Base-by-base conservation (phyloP, 1,139 yeast genomes). In the Kodamaea derodonti region DNA sequence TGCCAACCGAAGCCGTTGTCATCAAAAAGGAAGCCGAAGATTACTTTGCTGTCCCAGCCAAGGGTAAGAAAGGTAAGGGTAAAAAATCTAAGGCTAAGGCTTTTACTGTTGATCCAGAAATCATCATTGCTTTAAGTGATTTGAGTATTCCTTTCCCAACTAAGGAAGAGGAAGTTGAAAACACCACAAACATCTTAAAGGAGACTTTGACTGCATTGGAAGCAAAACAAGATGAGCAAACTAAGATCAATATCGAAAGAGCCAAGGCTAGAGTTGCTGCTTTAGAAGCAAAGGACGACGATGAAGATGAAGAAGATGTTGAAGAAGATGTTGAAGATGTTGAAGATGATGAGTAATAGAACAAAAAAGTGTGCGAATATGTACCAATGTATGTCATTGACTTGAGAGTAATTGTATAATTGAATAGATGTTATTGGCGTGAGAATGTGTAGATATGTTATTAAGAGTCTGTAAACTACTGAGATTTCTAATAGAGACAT, bases 81-180 rank as follows among this genome's bases (percentile, higher is more conserved):
- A 77, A 77, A 62, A 55, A 58, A 36, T 42, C 60, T 27, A 68
- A 68, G 55, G 41, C 61, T 32, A 65, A 64, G 54, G 57, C 54
- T 42, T 82, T 88, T 59, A 73, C 82, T 42, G 76, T 92, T 52
- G 92, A 90, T 56, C 84, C 95, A 39, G 83, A 81, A 43, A 74
- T 87, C 45, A 81, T 92, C 53, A 81, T 83, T 46, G 77, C 85
- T 40, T 76, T 94, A 50, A 73, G 87, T 44, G 82, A 84, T 51
- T 76, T 90, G 58, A 80, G 81, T 43, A 76, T 92, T 45, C 72
- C 85, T 35, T 78, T 90, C 48, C 99, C 99, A 55, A 71, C 82
- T 42, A 75, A 81, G 52, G 69, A 76, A 48, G 94, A 82, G 18
- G 95, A 85, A 37, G 80, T 84, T 45, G 72, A 83, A 31, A 63